phyloP scores from a whole-genome alignment of 164 flowering plant genomes.

The Litsea cubeba region DNA sequence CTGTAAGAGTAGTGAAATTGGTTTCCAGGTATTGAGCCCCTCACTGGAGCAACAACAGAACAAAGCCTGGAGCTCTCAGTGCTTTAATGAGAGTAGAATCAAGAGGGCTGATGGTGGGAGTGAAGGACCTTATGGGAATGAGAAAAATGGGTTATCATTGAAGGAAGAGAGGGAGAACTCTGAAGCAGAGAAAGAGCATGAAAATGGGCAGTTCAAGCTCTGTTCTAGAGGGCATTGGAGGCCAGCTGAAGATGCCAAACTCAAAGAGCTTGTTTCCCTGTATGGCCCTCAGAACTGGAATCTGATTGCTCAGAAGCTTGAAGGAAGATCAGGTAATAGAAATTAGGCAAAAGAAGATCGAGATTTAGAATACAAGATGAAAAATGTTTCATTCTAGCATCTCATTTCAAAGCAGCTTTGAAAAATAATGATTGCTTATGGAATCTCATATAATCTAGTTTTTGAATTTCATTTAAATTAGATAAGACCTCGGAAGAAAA shows the following conservation, averaged over 20 bases:
- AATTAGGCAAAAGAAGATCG: neutral
- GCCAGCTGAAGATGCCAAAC: conserved; percentile 68
- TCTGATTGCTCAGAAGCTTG: conserved; percentile 67
- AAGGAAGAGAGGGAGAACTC: conserved; percentile 8
- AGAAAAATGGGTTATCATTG: conserved; percentile 5
- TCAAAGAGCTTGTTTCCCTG: conserved; percentile 59
- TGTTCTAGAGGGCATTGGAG: conserved; percentile 80
- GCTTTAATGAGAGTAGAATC: conserved; percentile 2
- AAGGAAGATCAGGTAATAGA: conserved; percentile 77
- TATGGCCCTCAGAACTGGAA: conserved; percentile 90
- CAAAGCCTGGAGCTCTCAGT: conserved; percentile 17
- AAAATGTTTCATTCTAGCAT: neutral
- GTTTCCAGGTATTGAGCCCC: conserved; percentile 13
- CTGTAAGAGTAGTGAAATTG: conserved; percentile 8
- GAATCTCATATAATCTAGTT: neutral
- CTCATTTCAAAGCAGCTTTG: neutral
- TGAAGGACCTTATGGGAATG: conserved; percentile 7
- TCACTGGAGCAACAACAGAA: conserved; percentile 3
- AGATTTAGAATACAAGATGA: neutral
- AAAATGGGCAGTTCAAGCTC: conserved; percentile 26
- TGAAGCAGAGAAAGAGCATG: conserved; percentile 13
- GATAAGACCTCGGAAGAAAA: neutral
- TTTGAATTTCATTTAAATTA: neutral
- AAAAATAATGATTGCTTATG: neutral
- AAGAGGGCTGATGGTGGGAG: neutral